Evolutionary conservation across 106 monocot genomes (phyloP).

Genomic region (Dactylorhiza incarnata): DNA sequence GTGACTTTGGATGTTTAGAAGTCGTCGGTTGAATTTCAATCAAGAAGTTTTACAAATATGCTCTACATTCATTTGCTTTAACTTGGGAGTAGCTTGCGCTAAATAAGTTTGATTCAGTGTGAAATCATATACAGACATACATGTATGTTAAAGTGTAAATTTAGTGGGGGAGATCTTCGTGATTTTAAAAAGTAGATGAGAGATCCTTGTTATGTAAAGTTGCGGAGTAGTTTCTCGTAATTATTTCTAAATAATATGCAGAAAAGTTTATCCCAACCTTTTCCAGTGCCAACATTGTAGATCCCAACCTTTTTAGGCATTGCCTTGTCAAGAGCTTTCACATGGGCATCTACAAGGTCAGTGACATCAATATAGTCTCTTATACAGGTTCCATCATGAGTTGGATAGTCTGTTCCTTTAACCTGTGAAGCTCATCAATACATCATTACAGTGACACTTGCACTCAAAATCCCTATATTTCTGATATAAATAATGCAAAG

Average conservation of each 20-base stretch:
- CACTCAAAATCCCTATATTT: not conserved
- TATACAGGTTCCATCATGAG: constrained; percentile 28
- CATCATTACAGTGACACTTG: not conserved
- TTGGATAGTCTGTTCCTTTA: constrained; percentile 31
- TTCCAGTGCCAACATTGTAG: constrained; percentile 36
- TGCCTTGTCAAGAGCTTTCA: constrained; percentile 27
- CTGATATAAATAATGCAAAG: not conserved
- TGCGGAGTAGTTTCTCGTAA: not conserved
- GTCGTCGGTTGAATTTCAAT: not conserved
- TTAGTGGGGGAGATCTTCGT: too few relatives aligned
- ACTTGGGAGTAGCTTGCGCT: too few relatives aligned
- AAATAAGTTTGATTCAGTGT: too few relatives aligned
- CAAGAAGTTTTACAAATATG: not conserved
- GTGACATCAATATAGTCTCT: constrained; percentile 38
- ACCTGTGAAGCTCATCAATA: constrained; percentile 11
- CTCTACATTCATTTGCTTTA: too few relatives aligned
- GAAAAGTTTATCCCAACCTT: constrained; percentile 8
- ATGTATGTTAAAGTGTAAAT: not conserved
- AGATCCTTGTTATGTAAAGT: not conserved
- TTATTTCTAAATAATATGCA: not conserved
- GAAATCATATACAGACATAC: not conserved
- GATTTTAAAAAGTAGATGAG: too few relatives aligned
- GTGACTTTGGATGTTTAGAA: not conserved
- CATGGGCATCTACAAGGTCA: constrained; percentile 36
- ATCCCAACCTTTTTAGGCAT: constrained; percentile 23